A percentile compares a stretch with the other conserved stretches of the same genome.
phyloP scores from a whole-genome alignment of 192 early-diverging fungal genomes.

The Coemansia sp. region DNA sequence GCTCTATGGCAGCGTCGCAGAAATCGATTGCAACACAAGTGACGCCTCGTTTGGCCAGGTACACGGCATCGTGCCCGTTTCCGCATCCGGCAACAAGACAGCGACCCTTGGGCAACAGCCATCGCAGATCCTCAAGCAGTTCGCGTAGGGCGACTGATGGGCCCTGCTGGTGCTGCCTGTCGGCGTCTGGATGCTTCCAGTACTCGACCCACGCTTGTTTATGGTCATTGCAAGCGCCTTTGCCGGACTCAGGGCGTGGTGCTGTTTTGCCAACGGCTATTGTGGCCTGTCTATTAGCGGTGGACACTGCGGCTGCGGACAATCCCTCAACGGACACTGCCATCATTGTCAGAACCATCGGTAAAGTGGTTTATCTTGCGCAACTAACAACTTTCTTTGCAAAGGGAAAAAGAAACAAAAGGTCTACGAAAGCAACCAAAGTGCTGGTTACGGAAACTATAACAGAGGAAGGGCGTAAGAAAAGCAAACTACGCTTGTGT shows the following conservation, averaged over 20 bases:
- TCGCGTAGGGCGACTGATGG: conserved; percentile 42
- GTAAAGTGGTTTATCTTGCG: too few species aligned
- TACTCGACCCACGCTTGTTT: conserved; percentile 33
- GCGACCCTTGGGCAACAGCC: conserved; percentile 48
- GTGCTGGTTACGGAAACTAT: conserved; percentile 1
- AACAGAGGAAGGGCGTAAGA: neutral
- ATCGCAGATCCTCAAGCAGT: conserved; percentile 43
- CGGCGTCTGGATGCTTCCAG: conserved; percentile 21
- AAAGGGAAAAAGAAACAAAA: too few species aligned
- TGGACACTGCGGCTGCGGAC: neutral
- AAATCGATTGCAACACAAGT: conserved; percentile 67
- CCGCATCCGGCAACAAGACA: conserved; percentile 51
- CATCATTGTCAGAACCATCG: conserved; percentile 15
- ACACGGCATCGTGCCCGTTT: conserved; percentile 74
- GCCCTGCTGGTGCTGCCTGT: conserved; percentile 19
- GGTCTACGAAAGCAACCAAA: neutral
- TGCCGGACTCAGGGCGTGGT: neutral
- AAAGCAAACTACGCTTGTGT: neutral
- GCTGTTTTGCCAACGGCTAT: neutral
- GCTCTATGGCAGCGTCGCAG: conserved; percentile 60
- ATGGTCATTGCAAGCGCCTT: conserved; percentile 8
- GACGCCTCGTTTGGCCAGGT: conserved; percentile 57
- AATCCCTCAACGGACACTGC: conserved; percentile 37
- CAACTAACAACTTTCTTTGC: too few species aligned
- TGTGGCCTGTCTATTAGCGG: neutral